Conservation (phyloP, 2,329 filamentous ascomycete species). For the Epichloe elymi region DNA sequence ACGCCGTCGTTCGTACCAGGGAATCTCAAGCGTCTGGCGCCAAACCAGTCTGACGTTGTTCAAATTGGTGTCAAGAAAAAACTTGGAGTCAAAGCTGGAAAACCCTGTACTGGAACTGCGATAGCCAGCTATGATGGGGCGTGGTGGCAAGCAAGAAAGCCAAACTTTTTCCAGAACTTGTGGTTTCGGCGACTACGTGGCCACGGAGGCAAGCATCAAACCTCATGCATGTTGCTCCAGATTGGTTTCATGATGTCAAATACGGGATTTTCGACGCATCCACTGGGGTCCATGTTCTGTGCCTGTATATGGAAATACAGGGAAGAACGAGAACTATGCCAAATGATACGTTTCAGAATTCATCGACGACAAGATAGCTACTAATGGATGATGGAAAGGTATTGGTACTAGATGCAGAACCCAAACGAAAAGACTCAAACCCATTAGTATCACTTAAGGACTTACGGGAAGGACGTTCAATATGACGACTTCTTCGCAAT, state of each 20-base stretch:
- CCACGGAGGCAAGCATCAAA: neutral
- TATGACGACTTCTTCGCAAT: conserved; percentile 43
- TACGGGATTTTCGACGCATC: conserved; percentile 41
- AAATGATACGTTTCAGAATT: conserved; percentile 29
- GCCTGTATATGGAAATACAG: conserved; percentile 37
- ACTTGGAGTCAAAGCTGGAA: neutral
- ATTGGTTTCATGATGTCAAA: conserved; percentile 41
- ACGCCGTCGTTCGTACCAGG: neutral
- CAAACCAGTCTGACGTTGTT: conserved; percentile 2
- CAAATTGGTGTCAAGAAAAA: conserved; percentile 4
- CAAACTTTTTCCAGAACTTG: conserved; percentile 1
- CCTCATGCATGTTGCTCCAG: neutral
- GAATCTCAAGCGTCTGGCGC: conserved; percentile 4
- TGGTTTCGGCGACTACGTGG: neutral
- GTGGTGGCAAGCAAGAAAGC: neutral
- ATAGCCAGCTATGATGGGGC: conserved; percentile 1
- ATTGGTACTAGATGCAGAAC: neutral
- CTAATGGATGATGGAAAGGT: conserved; percentile 3
- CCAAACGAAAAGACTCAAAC: conserved; percentile 11
- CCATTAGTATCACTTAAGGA: conserved; percentile 29
- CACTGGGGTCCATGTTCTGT: conserved; percentile 45
- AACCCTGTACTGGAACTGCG: neutral
- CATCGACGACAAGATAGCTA: no score
- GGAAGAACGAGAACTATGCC: conserved; percentile 25
- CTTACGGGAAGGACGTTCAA: conserved; percentile 33